Evolutionary conservation across 192 early-diverging fungal species (phyloP).

Genomic region (Backusella tarrabulga): DNA sequence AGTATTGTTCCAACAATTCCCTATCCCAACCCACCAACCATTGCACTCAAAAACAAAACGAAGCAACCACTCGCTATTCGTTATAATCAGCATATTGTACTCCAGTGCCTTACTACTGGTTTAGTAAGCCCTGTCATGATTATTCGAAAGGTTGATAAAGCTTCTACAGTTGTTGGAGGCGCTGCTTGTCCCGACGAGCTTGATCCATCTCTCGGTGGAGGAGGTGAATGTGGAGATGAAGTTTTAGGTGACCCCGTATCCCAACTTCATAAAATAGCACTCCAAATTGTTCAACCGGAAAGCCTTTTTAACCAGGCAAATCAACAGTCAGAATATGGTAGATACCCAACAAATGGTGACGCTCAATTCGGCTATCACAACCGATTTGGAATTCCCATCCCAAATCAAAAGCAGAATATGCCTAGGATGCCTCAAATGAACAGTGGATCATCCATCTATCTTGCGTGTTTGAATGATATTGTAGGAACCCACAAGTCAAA

Average conservation of each 20-base stretch:
- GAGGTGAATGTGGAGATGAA: conserved; percentile 43
- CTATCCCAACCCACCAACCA: conserved; percentile 68
- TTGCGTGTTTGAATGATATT: conserved; percentile 69
- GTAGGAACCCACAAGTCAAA: conserved; percentile 62
- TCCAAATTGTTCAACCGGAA: conserved; percentile 56
- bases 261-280: conserved; percentile 88
- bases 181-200: conserved; percentile 29
- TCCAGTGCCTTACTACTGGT: conserved; percentile 87
- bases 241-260: conserved; percentile 80
- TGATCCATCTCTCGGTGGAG: not conserved
- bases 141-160: conserved; percentile 82
- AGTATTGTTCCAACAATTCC: not conserved
- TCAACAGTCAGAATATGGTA: not conserved
- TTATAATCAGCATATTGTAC: conserved; percentile 86
- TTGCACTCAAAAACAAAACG: conserved; percentile 64
- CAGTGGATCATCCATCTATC: conserved; percentile 44
- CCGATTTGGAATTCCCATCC: not conserved
- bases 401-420: not conserved
- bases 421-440: not conserved
- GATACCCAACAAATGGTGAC: conserved; percentile 27
- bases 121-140: conserved; percentile 78
- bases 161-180: conserved; percentile 68
- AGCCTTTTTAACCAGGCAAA: not conserved
- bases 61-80: conserved; percentile 68
- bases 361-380: conserved; percentile 5